Percentiles rank a stretch among this genome's conserved stretches.
Conservation (phyloP, 305 asterid species). For the Solanum hybrid region DNA sequence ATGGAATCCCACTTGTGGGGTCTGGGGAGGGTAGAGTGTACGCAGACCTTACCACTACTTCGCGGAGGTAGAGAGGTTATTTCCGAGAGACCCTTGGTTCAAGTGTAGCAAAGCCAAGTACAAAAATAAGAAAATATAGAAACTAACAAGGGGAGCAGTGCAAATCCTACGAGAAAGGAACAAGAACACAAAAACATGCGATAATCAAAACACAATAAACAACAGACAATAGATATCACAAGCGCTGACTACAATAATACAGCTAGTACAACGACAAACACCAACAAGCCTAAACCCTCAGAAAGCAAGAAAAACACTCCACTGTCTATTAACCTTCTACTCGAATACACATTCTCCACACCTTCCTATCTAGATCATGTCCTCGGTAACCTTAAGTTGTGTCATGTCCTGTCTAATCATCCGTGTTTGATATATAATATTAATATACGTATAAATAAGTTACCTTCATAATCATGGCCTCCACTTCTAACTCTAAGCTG, state of each 20-base stretch:
- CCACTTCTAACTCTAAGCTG: slow-evolving; percentile 64
- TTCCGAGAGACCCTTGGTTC: not conserved
- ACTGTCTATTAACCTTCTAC: not conserved
- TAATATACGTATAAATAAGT: not conserved
- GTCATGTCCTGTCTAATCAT: not conserved
- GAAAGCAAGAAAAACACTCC: not conserved
- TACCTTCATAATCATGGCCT: slow-evolving; percentile 74
- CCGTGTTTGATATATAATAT: not conserved
- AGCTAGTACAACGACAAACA: too few relatives aligned
- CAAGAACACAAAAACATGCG: not conserved
- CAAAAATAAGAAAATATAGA: too few relatives aligned
- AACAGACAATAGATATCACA: too few relatives aligned
- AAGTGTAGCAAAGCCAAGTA: not conserved
- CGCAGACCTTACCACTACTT: not conserved
- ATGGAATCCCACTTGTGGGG: not conserved
- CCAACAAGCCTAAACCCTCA: not conserved
- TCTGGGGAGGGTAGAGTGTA: not conserved
- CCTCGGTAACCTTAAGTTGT: not conserved
- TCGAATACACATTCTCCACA: not conserved
- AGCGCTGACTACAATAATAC: too few relatives aligned
- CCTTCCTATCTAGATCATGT: not conserved
- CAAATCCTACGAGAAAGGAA: not conserved
- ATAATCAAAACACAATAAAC: not conserved
- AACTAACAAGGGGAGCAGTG: too few relatives aligned
- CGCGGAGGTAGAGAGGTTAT: not conserved